Evolutionary conservation across 2,329 filamentous ascomycete genomes (phyloP).

Genomic region (Epichloe amarillans): DNA sequence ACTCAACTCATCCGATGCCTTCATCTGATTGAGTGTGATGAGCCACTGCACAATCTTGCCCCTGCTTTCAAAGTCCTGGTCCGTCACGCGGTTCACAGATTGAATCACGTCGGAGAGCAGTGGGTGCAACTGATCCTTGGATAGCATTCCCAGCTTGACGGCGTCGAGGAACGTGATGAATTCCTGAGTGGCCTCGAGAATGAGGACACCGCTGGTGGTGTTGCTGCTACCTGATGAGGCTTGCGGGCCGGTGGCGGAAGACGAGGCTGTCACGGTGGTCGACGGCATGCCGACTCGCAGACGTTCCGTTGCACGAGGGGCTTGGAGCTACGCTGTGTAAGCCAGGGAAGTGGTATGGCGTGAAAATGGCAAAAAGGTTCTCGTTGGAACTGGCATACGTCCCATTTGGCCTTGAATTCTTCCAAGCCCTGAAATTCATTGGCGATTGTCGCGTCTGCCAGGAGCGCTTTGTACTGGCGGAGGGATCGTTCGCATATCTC

Average conservation of each 20-base stretch:
- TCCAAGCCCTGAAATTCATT: conserved; percentile 78
- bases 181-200: conserved; percentile 86
- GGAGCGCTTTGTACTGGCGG: conserved; percentile 92
- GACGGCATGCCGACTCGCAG: conserved; percentile 86
- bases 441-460: conserved; percentile 85
- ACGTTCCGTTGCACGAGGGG: conserved; percentile 83
- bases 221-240: conserved; percentile 27
- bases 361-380: background rate
- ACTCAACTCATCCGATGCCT: conserved; percentile 77
- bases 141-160: conserved; percentile 77
- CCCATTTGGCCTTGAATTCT: conserved; percentile 83
- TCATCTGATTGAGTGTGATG: conserved; percentile 96
- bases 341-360: background rate
- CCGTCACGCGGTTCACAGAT: conserved; percentile 92
- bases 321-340: conserved; percentile 57
- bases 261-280: conserved; percentile 52
- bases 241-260: conserved; percentile 29
- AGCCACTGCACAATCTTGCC: conserved; percentile 98
- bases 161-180: conserved; percentile 98
- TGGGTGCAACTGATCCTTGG: conserved; percentile 94
- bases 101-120: conserved; percentile 92
- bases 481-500: conserved; percentile 88
- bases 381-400: conserved; percentile 41
- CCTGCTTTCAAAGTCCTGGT: conserved; percentile 85
- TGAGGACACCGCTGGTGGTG: conserved; percentile 50